Evolutionary conservation across 805 yeast species (phyloP).

Genomic region (Sungouiozyma ichnusensis): DNA sequence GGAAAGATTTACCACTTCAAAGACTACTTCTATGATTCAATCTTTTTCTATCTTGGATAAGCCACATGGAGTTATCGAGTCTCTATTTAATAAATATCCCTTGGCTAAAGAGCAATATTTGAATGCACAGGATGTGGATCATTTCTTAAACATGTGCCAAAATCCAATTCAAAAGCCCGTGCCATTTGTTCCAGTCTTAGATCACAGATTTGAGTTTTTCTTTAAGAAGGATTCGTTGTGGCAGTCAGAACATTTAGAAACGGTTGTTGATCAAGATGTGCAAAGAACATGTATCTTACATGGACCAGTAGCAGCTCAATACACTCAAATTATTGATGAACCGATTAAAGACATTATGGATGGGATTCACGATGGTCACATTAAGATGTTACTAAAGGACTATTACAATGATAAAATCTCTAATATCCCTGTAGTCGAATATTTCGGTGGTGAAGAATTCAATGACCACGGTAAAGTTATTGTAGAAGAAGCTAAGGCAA

Average conservation of each 20-base stretch:
- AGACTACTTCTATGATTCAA: constrained; percentile 62
- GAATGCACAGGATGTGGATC: constrained; percentile 92
- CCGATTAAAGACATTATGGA: constrained; percentile 89
- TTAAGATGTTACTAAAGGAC: constrained; percentile 54
- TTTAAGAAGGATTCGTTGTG: constrained; percentile 98
- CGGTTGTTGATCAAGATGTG: constrained; percentile 92
- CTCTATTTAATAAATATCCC: constrained; percentile 60
- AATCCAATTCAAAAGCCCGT: constrained; percentile 91
- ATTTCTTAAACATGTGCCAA: constrained; percentile 72
- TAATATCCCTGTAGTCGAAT: constrained; percentile 78
- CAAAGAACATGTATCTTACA: constrained; percentile 98
- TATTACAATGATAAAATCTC: constrained; percentile 61
- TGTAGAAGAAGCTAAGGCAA: constrained; percentile 22
- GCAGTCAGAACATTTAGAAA: constrained; percentile 96
- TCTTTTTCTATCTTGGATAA: constrained; percentile 54
- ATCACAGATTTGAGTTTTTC: constrained; percentile 87
- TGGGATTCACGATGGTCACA: constrained; percentile 82
- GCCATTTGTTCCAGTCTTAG: constrained; percentile 93
- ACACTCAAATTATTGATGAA: constrained; percentile 75
- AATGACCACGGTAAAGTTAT: constrained; percentile 28
- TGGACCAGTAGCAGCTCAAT: constrained; percentile 97
- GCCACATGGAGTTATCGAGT: constrained; percentile 52
- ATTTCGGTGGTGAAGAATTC: constrained; percentile 58
- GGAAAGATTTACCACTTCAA: constrained; percentile 71
- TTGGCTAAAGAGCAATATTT: constrained; percentile 70